A percentile compares a stretch with the other conserved stretches of the same genome.
Conservation (phyloP, 352 stramenopile genomes). For the Phytophthora cryptogea region DNA sequence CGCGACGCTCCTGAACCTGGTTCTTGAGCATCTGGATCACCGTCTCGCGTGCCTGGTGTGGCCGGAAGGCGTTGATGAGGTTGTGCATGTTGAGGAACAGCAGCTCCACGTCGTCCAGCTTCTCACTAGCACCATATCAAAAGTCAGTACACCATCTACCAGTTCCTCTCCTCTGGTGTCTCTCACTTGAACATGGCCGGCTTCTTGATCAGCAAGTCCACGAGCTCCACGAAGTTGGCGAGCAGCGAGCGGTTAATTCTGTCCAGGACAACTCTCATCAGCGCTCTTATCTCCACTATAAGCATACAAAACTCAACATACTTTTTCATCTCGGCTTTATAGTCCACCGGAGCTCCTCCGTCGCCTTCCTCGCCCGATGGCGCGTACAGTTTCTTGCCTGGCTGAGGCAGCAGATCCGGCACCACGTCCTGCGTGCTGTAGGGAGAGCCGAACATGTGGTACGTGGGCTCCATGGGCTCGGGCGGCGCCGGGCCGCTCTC, state of each 20-base stretch:
- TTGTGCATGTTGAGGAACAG: constrained; percentile 92
- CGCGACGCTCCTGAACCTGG: constrained; percentile 76
- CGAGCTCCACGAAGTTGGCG: constrained; percentile 83
- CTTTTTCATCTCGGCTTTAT: constrained; percentile 86
- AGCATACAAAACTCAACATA: constrained; percentile 6
- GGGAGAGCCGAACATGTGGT: constrained; percentile 87
- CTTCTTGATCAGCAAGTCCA: constrained; percentile 82
- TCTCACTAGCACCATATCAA: constrained; percentile 49
- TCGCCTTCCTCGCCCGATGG: constrained; percentile 22
- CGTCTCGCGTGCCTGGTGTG: constrained; percentile 83
- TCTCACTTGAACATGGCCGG: constrained; percentile 81
- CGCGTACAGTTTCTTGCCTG: constrained; percentile 69
- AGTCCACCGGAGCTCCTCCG: constrained; percentile 43
- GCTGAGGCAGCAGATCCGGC: constrained; percentile 67
- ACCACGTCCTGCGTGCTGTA: constrained; percentile 85
- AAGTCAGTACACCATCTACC: constrained; percentile 2
- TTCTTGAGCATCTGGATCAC: constrained; percentile 84
- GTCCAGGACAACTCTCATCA: not conserved
- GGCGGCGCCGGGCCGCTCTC: constrained; percentile 60
- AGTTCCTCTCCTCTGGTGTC: not conserved
- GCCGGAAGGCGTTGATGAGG: constrained; percentile 87
- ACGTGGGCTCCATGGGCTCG: constrained; percentile 74
- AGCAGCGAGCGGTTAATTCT: constrained; percentile 86
- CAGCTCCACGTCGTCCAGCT: constrained; percentile 85
- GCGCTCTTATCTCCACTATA: too few relatives aligned